Evolutionary conservation across 176 grass and related monocot species (phyloP).

Genomic region (Musa itinerans): DNA sequence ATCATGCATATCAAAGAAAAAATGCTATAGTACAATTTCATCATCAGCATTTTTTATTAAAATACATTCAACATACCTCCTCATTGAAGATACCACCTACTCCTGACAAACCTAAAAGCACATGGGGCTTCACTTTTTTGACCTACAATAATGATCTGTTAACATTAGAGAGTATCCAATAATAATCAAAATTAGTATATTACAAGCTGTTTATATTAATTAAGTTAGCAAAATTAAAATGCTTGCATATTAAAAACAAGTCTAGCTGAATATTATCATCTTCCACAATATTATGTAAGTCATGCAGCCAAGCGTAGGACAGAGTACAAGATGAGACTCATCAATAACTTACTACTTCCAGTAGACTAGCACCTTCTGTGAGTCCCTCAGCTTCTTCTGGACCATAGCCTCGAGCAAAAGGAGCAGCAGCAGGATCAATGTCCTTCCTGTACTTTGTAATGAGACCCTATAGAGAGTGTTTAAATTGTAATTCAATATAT

Average conservation of each 20-base stretch:
- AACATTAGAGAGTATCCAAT: conserved; percentile 10
- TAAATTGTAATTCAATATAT: neutral
- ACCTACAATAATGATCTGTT: conserved; percentile 32
- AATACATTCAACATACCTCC: conserved; percentile 45
- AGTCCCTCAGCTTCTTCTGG: conserved; percentile 63
- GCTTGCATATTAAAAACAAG: neutral
- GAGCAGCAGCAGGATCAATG: conserved; percentile 67
- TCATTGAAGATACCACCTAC: conserved; percentile 92
- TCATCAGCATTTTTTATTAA: no score
- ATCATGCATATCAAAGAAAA: neutral
- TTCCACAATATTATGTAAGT: conserved; percentile 1
- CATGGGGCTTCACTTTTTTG: conserved; percentile 88
- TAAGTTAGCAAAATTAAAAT: neutral
- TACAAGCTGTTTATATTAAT: neutral
- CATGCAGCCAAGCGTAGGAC: neutral
- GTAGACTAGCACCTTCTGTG: conserved; percentile 70
- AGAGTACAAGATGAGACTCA: neutral
- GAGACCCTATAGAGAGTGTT: conserved; percentile 47
- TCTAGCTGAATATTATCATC: neutral
- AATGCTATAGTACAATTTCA: neutral
- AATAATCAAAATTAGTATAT: conserved; percentile 4
- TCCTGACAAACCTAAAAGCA: conserved; percentile 94
- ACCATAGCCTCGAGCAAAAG: conserved; percentile 83
- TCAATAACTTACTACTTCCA: conserved; percentile 71
- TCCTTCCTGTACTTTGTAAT: conserved; percentile 64